Evolutionary conservation across 148 eudicot genomes (phyloP).

Genomic region (Drosera capensis): DNA sequence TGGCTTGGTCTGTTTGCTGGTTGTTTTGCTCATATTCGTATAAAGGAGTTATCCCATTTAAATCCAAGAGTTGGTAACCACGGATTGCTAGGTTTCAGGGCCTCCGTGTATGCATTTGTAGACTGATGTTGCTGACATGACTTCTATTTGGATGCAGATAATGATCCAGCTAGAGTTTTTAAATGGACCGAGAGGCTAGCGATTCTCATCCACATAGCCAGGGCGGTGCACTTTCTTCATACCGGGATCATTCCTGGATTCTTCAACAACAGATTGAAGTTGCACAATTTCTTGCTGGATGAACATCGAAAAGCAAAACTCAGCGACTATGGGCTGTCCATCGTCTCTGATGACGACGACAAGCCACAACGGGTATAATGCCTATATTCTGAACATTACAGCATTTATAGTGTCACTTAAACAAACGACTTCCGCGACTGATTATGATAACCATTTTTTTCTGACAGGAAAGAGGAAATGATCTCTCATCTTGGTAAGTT

Average conservation of each 20-base stretch:
- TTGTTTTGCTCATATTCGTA: too few relatives aligned
- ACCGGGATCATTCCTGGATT: constrained; percentile 67
- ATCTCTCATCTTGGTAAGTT: constrained; percentile 33
- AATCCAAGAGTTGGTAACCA: too few relatives aligned
- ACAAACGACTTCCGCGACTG: too few relatives aligned
- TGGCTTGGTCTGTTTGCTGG: too few relatives aligned
- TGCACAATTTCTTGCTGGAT: constrained; percentile 40
- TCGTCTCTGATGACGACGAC: constrained; percentile 37
- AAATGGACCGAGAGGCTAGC: constrained; percentile 57
- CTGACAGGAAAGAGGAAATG: constrained; percentile 29
- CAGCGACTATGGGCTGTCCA: constrained; percentile 67
- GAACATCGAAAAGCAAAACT: constrained; percentile 54
- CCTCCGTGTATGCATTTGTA: too few relatives aligned
- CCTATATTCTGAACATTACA: too few relatives aligned
- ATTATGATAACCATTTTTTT: constrained; percentile 6
- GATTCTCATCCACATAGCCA: constrained; percentile 44
- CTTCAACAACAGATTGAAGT: constrained; percentile 49
- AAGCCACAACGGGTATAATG: constrained; percentile 21
- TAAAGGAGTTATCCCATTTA: too few relatives aligned
- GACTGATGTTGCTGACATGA: too few relatives aligned
- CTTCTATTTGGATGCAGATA: constrained; percentile 36
- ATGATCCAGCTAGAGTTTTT: constrained; percentile 16
- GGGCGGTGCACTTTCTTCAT: constrained; percentile 74
- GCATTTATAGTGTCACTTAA: too few relatives aligned
- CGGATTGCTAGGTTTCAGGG: too few relatives aligned